phyloP scores from a whole-genome alignment of 73 alveolate species.

The Blepharisma stoltei region DNA sequence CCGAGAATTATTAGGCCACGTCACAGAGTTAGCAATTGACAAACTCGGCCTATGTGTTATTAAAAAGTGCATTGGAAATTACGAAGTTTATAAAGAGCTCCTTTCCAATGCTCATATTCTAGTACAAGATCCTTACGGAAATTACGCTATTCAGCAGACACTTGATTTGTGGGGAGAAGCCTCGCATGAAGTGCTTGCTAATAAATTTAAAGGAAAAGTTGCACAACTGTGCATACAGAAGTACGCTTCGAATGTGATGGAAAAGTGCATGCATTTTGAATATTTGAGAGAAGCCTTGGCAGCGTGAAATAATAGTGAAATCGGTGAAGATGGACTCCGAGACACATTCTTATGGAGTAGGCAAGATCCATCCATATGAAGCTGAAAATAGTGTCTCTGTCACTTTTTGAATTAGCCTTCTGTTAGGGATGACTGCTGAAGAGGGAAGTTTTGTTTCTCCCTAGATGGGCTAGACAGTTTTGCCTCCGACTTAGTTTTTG shows the following conservation, averaged over 20 bases:
- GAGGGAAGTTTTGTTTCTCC: too few relatives aligned
- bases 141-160: slow-evolving; percentile 79
- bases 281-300: too few relatives aligned
- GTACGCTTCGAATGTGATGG: slow-evolving; percentile 63
- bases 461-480: too few relatives aligned
- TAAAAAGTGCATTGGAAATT: slow-evolving; percentile 55
- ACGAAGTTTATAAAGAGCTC: slow-evolving; percentile 51
- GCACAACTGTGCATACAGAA: slow-evolving; percentile 49
- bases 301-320: too few relatives aligned
- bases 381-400: too few relatives aligned
- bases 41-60: slow-evolving; percentile 82
- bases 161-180: slow-evolving; percentile 65
- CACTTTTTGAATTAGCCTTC: too few relatives aligned
- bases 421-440: too few relatives aligned
- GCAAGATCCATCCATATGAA: too few relatives aligned
- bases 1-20: slow-evolving; percentile 61
- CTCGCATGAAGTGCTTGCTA: slow-evolving; percentile 36
- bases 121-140: slow-evolving; percentile 82
- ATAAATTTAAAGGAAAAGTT: slow-evolving; percentile 40
- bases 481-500: too few relatives aligned
- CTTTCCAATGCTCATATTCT: slow-evolving; percentile 61
- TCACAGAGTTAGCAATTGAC: slow-evolving; percentile 73
- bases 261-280: slow-evolving; percentile 13
- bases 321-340: too few relatives aligned
- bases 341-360: too few relatives aligned